Evolutionary conservation across 805 yeast species (phyloP), one percentile per base, ranked within the genome.

Genomic region (Ogataea dorogensis): DNA sequence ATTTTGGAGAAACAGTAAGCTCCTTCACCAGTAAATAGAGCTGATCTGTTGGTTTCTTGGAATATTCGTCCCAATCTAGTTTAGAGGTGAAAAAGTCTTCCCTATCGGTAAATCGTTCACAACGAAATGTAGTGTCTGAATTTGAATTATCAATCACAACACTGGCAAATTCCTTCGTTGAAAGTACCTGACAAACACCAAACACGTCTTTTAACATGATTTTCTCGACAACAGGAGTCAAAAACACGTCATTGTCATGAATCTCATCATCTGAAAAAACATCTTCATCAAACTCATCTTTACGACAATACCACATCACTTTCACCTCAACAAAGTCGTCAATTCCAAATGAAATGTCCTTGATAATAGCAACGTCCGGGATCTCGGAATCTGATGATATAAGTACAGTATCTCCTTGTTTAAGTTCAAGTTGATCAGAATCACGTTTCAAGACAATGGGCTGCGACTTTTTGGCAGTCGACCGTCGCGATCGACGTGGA

Each of bases 371-470:
- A 2, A 75, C 60, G 28, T 63, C 69, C 1, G 69, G 59, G 2
- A 53, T 44, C 2, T 58, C 56, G 2, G 54, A 59, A 36, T 63
- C 64, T 7, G 31, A 38, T n/a, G 43, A 30, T 9, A 73, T 61
- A 7, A 77, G 52, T 0, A 81, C 50, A 24, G 73, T 61, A 43
- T 75, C 80, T 3, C 88, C 88, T 7, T 65, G 64, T 17, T 64
- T 63, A 14, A 81, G 46, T 29, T 64, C 70, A 23, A 77, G 42
- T 3, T 67, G 73, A 54, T 77, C 85, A 0, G 46, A 50, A 7
- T 58, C 65, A 40, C 80, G 59, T 36, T 56, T 61, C 16, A 77
- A 47, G 4, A 54, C 38, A 9, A 67, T 51, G 8, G 33, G 31
- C 23, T 33, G 27, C 5, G 22, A 7, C 2, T n/a, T 16, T 2